These are phyloP conservation scores for Boehmeria nivea DNA, from an alignment of 306 rosid genomes.

Conservation along the genomic window DNA sequence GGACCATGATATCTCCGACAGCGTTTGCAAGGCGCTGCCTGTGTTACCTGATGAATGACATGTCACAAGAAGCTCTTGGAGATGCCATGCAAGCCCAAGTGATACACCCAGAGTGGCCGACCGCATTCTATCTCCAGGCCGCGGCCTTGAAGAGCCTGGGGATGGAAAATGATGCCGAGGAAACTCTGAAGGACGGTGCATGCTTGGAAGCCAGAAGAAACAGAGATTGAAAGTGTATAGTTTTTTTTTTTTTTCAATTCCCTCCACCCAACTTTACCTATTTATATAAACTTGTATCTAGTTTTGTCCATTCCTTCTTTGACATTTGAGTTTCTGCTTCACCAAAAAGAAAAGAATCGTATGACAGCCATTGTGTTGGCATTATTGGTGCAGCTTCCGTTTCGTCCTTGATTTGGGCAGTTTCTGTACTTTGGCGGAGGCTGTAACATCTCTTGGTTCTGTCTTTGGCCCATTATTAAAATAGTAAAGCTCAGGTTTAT, in stretches of 20 bases:
- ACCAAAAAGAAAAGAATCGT: constrained; percentile 16
- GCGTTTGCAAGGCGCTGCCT: constrained; percentile 86
- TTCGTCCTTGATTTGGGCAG: constrained; percentile 8
- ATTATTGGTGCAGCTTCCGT: constrained; percentile 23
- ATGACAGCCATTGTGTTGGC: constrained; percentile 19
- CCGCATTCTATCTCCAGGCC: constrained; percentile 91
- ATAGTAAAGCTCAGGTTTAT: too few species aligned
- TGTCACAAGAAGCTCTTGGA: constrained; percentile 95
- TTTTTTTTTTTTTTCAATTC: constrained; percentile 13
- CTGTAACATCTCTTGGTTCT: background rate
- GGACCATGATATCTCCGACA: constrained; percentile 89
- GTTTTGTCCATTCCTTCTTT: constrained; percentile 23
- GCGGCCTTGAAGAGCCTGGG: constrained; percentile 89
- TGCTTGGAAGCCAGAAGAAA: constrained; percentile 65
- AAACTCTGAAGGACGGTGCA: constrained; percentile 87
- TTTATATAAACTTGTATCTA: constrained; percentile 24
- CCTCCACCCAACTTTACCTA: constrained; percentile 8
- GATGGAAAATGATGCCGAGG: constrained; percentile 91
- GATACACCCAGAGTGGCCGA: constrained; percentile 75
- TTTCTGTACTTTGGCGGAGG: constrained; percentile 1
- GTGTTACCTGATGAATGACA: constrained; percentile 83
- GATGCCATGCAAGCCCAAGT: constrained; percentile 98
- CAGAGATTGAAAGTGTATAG: constrained; percentile 63
- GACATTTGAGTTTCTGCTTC: constrained; percentile 26
- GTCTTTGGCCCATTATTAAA: too few species aligned